Evolutionary conservation across 768 basidiomycete species (phyloP).

Genomic region (Lactarius tabidus): DNA sequence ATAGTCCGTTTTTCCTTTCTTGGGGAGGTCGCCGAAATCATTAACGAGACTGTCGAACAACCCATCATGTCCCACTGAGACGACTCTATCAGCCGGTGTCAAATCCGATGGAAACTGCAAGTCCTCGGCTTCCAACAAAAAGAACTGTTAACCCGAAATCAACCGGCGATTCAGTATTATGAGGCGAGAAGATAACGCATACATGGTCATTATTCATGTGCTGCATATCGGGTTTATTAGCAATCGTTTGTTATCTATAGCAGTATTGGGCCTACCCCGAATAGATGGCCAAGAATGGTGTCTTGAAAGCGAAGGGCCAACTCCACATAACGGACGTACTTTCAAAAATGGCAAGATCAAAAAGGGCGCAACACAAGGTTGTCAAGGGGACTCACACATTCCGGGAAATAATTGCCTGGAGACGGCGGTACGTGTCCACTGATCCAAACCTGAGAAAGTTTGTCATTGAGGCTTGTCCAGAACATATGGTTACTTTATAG

Average conservation of each 20-base stretch:
- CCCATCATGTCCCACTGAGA: conserved; percentile 31
- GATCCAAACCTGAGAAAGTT: conserved; percentile 42
- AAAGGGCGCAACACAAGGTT: conserved; percentile 18
- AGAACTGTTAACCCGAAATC: conserved; percentile 30
- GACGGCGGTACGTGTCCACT: conserved; percentile 87
- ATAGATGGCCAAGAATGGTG: conserved; percentile 82
- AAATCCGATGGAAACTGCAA: conserved; percentile 23
- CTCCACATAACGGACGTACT: conserved; percentile 67
- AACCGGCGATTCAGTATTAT: conserved; percentile 2
- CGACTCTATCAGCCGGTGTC: conserved; percentile 16
- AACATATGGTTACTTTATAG: neutral
- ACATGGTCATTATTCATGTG: conserved; percentile 87
- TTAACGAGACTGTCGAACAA: conserved; percentile 56
- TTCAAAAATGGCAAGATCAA: conserved; percentile 15
- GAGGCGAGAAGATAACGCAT: conserved; percentile 29
- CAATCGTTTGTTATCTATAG: conserved; percentile 31
- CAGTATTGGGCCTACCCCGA: conserved; percentile 53
- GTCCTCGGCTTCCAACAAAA: conserved; percentile 34
- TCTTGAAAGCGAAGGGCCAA: conserved; percentile 81
- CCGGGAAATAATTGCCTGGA: conserved; percentile 73
- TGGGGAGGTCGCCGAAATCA: conserved; percentile 64
- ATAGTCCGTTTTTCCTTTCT: conserved; percentile 45
- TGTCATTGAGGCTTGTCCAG: conserved; percentile 8
- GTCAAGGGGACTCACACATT: conserved; percentile 58
- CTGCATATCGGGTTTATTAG: conserved; percentile 34